Evolutionary conservation across 371 early-diverging fungal genomes (phyloP), one percentile per base, ranked within the genome.

Genomic region (Apophysomyces variabilis): DNA sequence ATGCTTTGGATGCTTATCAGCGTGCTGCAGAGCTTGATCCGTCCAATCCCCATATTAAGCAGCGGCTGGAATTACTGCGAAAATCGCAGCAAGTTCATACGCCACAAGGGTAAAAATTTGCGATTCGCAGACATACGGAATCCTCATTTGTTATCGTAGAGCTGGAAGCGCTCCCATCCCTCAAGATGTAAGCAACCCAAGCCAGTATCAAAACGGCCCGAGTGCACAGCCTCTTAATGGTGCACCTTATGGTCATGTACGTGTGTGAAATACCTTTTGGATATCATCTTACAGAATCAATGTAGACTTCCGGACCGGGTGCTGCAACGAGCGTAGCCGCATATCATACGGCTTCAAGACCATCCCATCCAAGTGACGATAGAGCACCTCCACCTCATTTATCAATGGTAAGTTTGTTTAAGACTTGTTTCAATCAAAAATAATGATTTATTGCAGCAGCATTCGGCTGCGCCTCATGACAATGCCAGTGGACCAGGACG

Each of bases 1-100:
- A 98, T 75, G 98, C 98, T 0, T 82, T 97, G 50, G 97, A 98
- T 72, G 98, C 98, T 2, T 98, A 97, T 79, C 85, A 89, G 59
- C 89, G 93, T 35, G 98, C 97, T 8, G 87, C 92, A 7, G 93
- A 50, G 21, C 54, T 50, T 21, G 97, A 97, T 70, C 97, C 96
- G 1, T 79, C 75, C 5, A 83, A 83, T 56, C 83, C 89, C 8
- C 89, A 90, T 57, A 95, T 97, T 45, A 94, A 95, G 72, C 93
- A 95, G 75, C 85, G 95, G 16, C 73, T 96, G n/a, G 86, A 84
- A 46, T 75, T 83, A 41, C 60, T 89, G 59, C 78, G 85, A 63
- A 82, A 79, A 56, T 76, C 79, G 90, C 79, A 82, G 93, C 50
- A 96, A 92, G 70, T 95, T 90, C 35, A 80, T 79, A 5, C 86